Conservation (phyloP, 1,284 basidiomycete species). For the Blastosporella zonata region DNA sequence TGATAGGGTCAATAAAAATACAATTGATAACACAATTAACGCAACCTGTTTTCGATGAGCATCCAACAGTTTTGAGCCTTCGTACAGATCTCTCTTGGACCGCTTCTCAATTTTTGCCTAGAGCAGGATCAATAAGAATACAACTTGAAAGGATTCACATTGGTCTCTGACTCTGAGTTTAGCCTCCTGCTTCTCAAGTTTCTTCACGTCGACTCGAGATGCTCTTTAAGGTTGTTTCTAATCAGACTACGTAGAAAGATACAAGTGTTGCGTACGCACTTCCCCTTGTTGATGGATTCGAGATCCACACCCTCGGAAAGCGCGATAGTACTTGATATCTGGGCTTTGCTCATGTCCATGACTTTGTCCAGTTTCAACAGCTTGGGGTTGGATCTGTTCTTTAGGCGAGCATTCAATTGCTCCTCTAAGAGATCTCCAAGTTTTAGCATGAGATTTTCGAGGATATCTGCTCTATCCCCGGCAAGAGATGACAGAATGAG, state of each 20-base stretch:
- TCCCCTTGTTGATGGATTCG: slow-evolving; percentile 93
- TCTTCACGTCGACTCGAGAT: slow-evolving; percentile 95
- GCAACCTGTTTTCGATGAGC: slow-evolving; percentile 85
- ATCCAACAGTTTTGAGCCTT: slow-evolving; percentile 94
- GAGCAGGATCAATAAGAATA: not conserved
- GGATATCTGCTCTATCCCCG: slow-evolving; percentile 47
- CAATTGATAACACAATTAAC: slow-evolving; percentile 2
- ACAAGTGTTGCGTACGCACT: slow-evolving; percentile 49
- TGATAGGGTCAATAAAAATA: slow-evolving; percentile 11
- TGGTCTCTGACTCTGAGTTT: slow-evolving; percentile 73
- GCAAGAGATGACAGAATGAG: slow-evolving; percentile 77
- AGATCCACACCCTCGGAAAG: slow-evolving; percentile 87
- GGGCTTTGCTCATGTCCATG: slow-evolving; percentile 88
- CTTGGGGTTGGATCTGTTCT: slow-evolving; percentile 56
- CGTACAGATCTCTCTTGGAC: slow-evolving; percentile 85
- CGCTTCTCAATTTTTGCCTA: slow-evolving; percentile 97
- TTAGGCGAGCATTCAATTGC: slow-evolving; percentile 55
- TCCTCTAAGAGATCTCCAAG: slow-evolving; percentile 68
- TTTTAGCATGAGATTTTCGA: slow-evolving; percentile 64
- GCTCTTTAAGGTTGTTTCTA: slow-evolving; percentile 49
- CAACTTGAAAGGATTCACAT: not conserved
- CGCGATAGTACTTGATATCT: slow-evolving; percentile 82
- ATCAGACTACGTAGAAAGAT: slow-evolving; percentile 16
- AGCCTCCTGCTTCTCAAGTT: slow-evolving; percentile 97
- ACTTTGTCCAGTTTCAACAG: slow-evolving; percentile 87